Percentiles rank a stretch among this genome's conserved stretches.
phyloP scores from a whole-genome alignment of 2,329 filamentous ascomycete species.

The Mycocentrospora acerina region DNA sequence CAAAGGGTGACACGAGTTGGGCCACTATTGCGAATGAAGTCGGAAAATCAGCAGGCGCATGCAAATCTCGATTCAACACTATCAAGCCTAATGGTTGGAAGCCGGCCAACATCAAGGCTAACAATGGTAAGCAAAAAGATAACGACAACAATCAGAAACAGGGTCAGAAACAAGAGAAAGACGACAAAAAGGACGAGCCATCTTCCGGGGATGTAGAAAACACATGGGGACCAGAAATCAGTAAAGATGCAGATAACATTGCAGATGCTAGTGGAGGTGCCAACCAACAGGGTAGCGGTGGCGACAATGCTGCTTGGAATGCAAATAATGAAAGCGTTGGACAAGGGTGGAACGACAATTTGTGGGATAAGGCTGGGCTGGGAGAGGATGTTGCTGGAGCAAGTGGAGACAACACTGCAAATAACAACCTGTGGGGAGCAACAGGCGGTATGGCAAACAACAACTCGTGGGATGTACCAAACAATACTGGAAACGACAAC shows the following conservation, averaged over 20 bases:
- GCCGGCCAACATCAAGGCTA: conserved; percentile 10
- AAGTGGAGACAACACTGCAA: too few species aligned
- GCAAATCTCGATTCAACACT: conserved; percentile 33
- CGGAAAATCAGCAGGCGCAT: conserved; percentile 20
- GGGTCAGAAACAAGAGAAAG: conserved; percentile 16
- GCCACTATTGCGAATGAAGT: conserved; percentile 31
- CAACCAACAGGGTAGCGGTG: background rate
- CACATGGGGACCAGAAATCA: background rate
- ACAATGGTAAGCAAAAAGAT: conserved; percentile 20
- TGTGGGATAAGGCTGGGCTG: too few species aligned
- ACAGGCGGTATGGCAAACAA: too few species aligned
- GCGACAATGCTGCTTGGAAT: background rate
- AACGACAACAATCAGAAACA: conserved; percentile 16
- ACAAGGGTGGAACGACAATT: too few species aligned
- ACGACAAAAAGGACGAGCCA: conserved; percentile 6
- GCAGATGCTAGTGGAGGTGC: background rate
- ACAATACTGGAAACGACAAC: too few species aligned
- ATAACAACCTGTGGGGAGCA: too few species aligned
- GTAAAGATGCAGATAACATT: background rate
- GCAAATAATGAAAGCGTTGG: background rate
- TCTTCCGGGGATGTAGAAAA: background rate
- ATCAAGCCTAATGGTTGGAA: conserved; percentile 36
- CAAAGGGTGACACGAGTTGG: conserved; percentile 27
- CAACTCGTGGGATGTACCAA: too few species aligned
- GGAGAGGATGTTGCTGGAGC: too few species aligned